These are phyloP conservation scores for Termitomyces bulborhizus DNA, from an alignment of 768 basidiomycete genomes.

Conservation along the genomic window DNA sequence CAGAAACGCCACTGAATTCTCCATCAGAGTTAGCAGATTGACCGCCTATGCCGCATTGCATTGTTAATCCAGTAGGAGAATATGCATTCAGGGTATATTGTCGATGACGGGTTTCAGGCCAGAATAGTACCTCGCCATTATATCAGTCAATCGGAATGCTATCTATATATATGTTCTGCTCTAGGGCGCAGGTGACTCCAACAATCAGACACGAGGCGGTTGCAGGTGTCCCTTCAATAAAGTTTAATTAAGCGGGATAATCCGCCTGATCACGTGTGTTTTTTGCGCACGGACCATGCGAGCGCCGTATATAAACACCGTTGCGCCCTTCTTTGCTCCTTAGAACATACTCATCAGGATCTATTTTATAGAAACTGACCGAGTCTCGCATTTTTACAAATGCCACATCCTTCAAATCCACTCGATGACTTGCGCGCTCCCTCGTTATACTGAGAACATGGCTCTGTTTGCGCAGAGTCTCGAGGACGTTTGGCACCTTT, in stretches of 20 bases:
- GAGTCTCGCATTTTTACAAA: conserved; percentile 68
- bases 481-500: conserved; percentile 48
- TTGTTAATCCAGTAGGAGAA: no score
- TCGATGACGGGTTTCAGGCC: no score
- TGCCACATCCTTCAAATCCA: conserved; percentile 58
- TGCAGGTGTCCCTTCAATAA: no score
- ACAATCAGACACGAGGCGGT: no score
- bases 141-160: no score
- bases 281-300: conserved; percentile 28
- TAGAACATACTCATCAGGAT: conserved; percentile 72
- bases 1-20: not conserved
- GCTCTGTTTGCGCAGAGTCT: conserved; percentile 24
- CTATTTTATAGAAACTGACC: conserved; percentile 70
- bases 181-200: no score
- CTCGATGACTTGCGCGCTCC: conserved; percentile 50
- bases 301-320: conserved; percentile 26
- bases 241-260: not conserved
- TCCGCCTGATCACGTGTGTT: not conserved
- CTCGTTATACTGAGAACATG: conserved; percentile 61
- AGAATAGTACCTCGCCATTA: no score
- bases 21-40: not conserved
- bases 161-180: no score
- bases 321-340: conserved; percentile 22
- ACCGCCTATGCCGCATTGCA: not conserved
- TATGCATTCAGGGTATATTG: no score